Base-by-base conservation (phyloP, 2,329 filamentous ascomycete species). In the Sporothrix euskadiensis region DNA sequence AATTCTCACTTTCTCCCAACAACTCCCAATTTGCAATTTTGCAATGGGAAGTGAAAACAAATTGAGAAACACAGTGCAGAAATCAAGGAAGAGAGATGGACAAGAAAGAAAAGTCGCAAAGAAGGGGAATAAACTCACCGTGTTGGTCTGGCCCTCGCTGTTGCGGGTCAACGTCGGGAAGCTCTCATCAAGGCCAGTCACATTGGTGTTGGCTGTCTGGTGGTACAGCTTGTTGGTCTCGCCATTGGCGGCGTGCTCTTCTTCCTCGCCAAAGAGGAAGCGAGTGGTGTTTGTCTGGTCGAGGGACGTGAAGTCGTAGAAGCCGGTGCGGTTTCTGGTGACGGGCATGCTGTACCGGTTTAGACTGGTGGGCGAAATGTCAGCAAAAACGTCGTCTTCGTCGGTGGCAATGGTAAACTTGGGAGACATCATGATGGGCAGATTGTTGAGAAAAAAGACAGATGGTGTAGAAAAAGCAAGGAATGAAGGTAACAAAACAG, bases 261-360 rank as follows among this genome's bases (percentile, higher is more conserved):
- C 93, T 78, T 94, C 76, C 9, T 77, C 92, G 74, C 92, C 91
- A 80, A 98, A 97, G 52, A 97, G 85, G 79, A 97, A 97, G 72
- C 92, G 90, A 35, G 93, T 89, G 14, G 93, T 94, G 83, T 96
- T 94, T 79, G 94, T 94, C 77, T 93, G 91, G 75, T 96, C 94
- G 73, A 97, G 84, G 19, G 75, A 74, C 54, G 88, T 88, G 78
- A 90, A 86, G 76, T 91, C 90, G 79, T 91, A 90, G 78, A 90
- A 83, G 75, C 91, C 88, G 77, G 86, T 89, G 77, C 91, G 88
- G 76, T 90, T 89, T 74, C 88, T 88, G 66, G 92, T 93, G 70
- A 95, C 92, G 44, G 95, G 95, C 92, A 98, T 94, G 4, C 95
- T 98, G 82, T 97, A 97, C 76, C 95, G 92, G 81, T 97, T 97